Evolutionary conservation across 2,329 filamentous ascomycete genomes (phyloP).

Genomic region (Xenoacremonium recifei): DNA sequence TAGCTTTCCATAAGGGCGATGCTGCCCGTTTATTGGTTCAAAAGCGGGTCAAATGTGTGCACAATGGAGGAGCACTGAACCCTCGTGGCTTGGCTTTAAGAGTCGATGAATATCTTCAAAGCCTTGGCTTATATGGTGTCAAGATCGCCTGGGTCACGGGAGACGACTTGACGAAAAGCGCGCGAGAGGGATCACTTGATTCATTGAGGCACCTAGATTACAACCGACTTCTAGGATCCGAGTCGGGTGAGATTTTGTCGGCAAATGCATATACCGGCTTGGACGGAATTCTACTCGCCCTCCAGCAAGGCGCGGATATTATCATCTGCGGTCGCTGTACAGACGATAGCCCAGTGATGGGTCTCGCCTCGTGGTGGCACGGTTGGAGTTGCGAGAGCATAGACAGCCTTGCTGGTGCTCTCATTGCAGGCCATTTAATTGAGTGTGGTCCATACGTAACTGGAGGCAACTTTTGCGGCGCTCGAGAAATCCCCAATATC

Average conservation of each 20-base stretch:
- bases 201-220: constrained; percentile 16
- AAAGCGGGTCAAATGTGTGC: constrained; percentile 51
- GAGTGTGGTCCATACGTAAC: constrained; percentile 52
- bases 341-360: constrained; percentile 48
- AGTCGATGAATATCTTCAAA: constrained; percentile 15
- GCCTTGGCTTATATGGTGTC: constrained; percentile 26
- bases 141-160: constrained; percentile 38
- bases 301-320: constrained; percentile 39
- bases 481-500: constrained; percentile 20
- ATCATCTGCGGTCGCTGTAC: constrained; percentile 43
- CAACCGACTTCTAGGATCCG: constrained; percentile 1
- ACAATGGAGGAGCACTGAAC: constrained; percentile 57
- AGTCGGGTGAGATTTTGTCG: constrained; percentile 14
- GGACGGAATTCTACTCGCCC: constrained; percentile 37
- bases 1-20: constrained; percentile 30
- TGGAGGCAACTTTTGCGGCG: constrained; percentile 50
- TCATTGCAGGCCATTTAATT: constrained; percentile 47
- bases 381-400: constrained; percentile 43
- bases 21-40: constrained; percentile 30
- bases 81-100: constrained; percentile 47
- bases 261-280: constrained; percentile 52
- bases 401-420: constrained; percentile 43
- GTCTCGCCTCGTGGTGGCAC: constrained; percentile 51
- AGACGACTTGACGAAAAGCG: constrained; percentile 35
- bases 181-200: constrained; percentile 9